Conservation (phyloP, 2,329 filamentous ascomycete genomes). For the Lecanicillium sp. region DNA sequence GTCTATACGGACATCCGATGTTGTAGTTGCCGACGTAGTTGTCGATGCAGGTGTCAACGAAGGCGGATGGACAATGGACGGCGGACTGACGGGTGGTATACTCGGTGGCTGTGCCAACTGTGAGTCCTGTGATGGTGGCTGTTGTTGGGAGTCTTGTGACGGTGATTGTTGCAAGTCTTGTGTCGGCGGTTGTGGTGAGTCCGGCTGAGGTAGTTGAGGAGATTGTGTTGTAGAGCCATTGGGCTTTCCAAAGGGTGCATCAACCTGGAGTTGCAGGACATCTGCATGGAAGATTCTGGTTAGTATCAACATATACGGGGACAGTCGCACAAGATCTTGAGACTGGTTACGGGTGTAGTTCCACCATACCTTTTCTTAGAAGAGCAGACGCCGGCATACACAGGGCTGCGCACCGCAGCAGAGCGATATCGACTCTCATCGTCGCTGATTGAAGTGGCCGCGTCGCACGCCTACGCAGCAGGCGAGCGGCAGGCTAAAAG, state of each 20-base stretch:
- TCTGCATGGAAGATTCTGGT: neutral
- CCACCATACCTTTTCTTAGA: constrained; percentile 9
- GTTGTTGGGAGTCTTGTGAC: too few relatives aligned
- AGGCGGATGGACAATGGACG: neutral
- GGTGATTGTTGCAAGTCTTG: too few relatives aligned
- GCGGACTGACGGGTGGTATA: too few relatives aligned
- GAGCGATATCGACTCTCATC: constrained; percentile 12
- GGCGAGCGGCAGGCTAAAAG: too few relatives aligned
- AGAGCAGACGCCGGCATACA: constrained; percentile 9
- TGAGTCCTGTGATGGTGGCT: too few relatives aligned
- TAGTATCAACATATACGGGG: neutral
- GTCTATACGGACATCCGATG: too few relatives aligned
- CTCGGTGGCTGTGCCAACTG: too few relatives aligned
- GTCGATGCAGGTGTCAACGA: neutral
- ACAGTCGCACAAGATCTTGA: neutral
- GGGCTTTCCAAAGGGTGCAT: constrained; percentile 1
- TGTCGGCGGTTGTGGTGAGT: neutral
- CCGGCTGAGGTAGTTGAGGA: neutral
- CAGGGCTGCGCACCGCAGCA: constrained; percentile 13
- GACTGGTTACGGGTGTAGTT: too few relatives aligned
- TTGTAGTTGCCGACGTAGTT: neutral
- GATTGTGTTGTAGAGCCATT: constrained; percentile 2
- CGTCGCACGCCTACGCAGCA: constrained; percentile 3
- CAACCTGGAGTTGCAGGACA: neutral
- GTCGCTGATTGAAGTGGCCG: constrained; percentile 2